Percentiles rank a stretch among this genome's conserved stretches.
phyloP scores from a whole-genome alignment of 371 early-diverging fungal genomes.

The Haplosporangium sp. region DNA sequence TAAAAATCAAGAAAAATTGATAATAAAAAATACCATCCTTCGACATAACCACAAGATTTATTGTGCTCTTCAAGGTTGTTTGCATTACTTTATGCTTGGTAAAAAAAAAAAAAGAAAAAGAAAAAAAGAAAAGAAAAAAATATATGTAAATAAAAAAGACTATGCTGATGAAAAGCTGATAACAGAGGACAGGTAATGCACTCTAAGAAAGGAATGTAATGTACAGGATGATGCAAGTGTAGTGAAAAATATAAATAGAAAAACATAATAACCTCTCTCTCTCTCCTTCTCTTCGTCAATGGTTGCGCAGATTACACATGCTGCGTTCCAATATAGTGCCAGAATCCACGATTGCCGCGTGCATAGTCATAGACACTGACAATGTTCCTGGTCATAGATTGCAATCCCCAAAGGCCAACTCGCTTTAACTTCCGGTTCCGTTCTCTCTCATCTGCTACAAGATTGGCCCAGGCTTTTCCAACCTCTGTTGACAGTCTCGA shows the following conservation, averaged over 20 bases:
- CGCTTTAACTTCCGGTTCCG: conserved; percentile 85
- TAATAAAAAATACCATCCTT: no score
- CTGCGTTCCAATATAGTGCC: conserved; percentile 72
- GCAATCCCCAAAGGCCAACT: conserved; percentile 91
- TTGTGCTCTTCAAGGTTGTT: neutral
- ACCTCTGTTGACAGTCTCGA: conserved; percentile 84
- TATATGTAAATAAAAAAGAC: no score
- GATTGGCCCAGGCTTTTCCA: conserved; percentile 83
- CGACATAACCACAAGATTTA: neutral
- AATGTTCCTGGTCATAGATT: conserved; percentile 79
- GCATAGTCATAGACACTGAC: conserved; percentile 82
- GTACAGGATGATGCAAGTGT: conserved; percentile 9
- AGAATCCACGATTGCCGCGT: conserved; percentile 84
- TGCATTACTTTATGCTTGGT: neutral
- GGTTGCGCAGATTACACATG: conserved; percentile 7
- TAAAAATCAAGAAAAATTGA: neutral
- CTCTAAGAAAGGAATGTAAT: conserved; percentile 18
- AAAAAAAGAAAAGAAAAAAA: neutral
- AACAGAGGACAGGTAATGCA: neutral
- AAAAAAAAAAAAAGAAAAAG: no score
- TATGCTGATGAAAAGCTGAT: neutral
- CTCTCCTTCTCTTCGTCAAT: no score
- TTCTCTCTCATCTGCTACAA: conserved; percentile 87
- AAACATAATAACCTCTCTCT: neutral
- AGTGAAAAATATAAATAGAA: conserved; percentile 8